Evolutionary conservation across 2,329 filamentous ascomycete genomes (phyloP).

Genomic region (Chrysoporthe cubensis): DNA sequence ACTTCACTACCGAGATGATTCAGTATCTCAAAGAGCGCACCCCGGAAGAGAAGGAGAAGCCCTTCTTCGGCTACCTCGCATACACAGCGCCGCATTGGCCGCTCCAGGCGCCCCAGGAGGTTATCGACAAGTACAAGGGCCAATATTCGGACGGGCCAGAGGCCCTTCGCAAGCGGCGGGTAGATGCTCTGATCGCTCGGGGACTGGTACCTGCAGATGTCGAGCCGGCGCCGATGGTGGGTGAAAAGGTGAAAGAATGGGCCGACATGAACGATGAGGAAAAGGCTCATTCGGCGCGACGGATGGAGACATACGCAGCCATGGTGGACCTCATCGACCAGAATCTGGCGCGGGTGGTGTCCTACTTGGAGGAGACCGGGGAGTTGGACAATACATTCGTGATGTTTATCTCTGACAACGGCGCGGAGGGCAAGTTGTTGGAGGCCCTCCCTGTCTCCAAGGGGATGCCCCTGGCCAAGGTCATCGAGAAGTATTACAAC

Average conservation of each 20-base stretch:
- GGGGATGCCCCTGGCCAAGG: slow-evolving; percentile 28
- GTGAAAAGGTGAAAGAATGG: slow-evolving; percentile 53
- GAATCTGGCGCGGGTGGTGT: slow-evolving; percentile 63
- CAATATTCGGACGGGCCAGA: slow-evolving; percentile 65
- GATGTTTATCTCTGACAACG: slow-evolving; percentile 65
- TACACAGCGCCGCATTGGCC: slow-evolving; percentile 69
- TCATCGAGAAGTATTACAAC: slow-evolving; percentile 55
- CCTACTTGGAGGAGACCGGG: slow-evolving; percentile 57
- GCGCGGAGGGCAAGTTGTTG: slow-evolving; percentile 36
- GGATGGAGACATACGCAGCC: slow-evolving; percentile 65
- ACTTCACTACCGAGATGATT: slow-evolving; percentile 56
- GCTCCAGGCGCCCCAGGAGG: slow-evolving; percentile 59
- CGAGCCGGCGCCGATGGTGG: slow-evolving; percentile 53
- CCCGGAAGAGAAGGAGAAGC: slow-evolving; percentile 39
- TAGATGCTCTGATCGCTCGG: slow-evolving; percentile 58
- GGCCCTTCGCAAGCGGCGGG: slow-evolving; percentile 54
- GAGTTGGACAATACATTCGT: slow-evolving; percentile 68
- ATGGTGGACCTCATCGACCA: slow-evolving; percentile 67
- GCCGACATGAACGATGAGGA: slow-evolving; percentile 49
- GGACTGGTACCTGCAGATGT: slow-evolving; percentile 58
- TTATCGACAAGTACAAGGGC: slow-evolving; percentile 60
- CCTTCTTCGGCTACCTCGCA: slow-evolving; percentile 64
- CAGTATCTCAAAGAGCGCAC: slow-evolving; percentile 53
- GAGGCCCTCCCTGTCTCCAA: slow-evolving; percentile 31
- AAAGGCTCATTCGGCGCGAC: slow-evolving; percentile 49